Base-by-base conservation (phyloP, 139 green algal species). In the Coelastrella sp. region DNA sequence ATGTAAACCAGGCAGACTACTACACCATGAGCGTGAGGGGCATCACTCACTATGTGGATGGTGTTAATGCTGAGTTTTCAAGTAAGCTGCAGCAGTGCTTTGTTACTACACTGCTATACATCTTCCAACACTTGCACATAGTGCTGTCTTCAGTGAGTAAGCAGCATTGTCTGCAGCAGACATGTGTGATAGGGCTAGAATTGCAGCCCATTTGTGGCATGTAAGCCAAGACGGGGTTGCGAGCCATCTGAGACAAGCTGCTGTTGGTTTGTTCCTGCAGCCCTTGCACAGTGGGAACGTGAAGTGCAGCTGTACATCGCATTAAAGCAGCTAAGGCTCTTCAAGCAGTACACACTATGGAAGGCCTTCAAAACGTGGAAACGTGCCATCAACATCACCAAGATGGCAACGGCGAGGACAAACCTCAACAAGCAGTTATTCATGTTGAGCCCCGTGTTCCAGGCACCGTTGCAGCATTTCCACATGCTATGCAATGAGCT, bases 11-110 rank as follows among this genome's bases (percentile, higher is more conserved):
- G 71, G 57, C 88, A 20, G 93, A 98, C 86, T 97, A 97, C 86
- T 98, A 97, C 94, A 98, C 96, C 13, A 94, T 98, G 88, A 96
- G 91, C 32, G 93, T 95, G 56, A 83, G 93, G 0, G 96, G 96
- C 80, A 95, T 98, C 61, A 97, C 96, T 56, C 95, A 95, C 91
- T 97, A 96, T 78, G 56, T 95, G 11, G 94, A 95, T 64, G 94
- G 92, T 5, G 78, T 91, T 13, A 93, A 92, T 19, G 92, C 93
- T 5, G 96, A 97, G 73, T 98, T 98, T 94, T 95, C 95, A n/a
- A 92, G 93, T 95, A 84, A 93, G 93, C 20, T 17, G 4, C 13
- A 3, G 64, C 16, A 3, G 64, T 71, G 4, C 16, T 14, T 20
- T 11, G 16, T 7, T 71, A 11, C 64, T 71, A 14, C 64, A 71